phyloP scores from a whole-genome alignment of 768 basidiomycete genomes.

The Boletellus ananas region DNA sequence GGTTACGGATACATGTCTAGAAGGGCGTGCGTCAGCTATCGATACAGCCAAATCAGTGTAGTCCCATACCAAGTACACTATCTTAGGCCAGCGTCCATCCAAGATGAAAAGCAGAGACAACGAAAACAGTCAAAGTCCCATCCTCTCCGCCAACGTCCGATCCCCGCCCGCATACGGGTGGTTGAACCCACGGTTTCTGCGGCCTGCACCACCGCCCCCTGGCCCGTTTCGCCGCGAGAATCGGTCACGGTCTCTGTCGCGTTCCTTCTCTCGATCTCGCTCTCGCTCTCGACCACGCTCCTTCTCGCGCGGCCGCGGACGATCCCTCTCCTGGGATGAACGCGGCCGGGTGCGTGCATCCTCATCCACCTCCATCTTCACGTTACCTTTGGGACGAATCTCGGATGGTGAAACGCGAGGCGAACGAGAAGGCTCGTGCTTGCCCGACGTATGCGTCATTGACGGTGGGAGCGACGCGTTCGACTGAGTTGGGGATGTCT shows the following conservation, averaged over 20 bases:
- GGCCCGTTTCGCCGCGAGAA: conserved; percentile 42
- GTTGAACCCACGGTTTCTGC: conserved; percentile 38
- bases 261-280: conserved; percentile 33
- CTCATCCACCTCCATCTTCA: conserved; percentile 58
- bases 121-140: conserved; percentile 55
- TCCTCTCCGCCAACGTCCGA: conserved; percentile 82
- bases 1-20: conserved; percentile 34
- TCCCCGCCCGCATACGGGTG: conserved; percentile 41
- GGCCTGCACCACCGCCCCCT: conserved; percentile 35
- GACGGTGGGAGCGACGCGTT: conserved; percentile 27
- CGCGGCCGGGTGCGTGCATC: conserved; percentile 43
- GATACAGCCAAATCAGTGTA: conserved; percentile 20
- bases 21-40: conserved; percentile 26
- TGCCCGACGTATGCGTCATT: conserved; percentile 18
- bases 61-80: conserved; percentile 39
- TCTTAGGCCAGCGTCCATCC: conserved; percentile 17
- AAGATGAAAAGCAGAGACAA: conserved; percentile 16
- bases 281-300: conserved; percentile 36
- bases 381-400: conserved; percentile 23
- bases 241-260: conserved; percentile 33
- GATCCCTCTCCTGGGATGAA: conserved; percentile 41
- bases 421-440: conserved; percentile 29
- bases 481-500: conserved; percentile 33
- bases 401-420: conserved; percentile 29
- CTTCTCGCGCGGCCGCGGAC: conserved; percentile 36